Percentiles rank a stretch among this genome's conserved stretches.
phyloP scores from a whole-genome alignment of 2,329 filamentous ascomycete genomes.

The Fusarium marasasianum region DNA sequence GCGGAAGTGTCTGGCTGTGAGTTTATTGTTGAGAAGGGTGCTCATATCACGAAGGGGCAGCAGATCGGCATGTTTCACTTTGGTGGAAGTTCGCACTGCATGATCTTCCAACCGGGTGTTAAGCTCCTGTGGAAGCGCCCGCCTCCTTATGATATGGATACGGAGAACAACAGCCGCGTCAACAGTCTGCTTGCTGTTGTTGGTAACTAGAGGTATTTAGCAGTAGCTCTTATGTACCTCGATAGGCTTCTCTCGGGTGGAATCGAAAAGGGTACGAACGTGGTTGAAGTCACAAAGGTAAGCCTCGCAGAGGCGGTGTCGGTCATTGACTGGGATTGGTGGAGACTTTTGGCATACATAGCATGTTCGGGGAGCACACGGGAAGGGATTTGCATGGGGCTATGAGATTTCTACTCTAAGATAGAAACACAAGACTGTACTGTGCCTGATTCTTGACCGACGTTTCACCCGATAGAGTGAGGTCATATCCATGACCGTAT shows the following conservation, averaged over 20 bases:
- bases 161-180: background rate
- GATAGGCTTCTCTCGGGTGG: no score
- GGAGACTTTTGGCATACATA: background rate
- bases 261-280: rapidly evolving
- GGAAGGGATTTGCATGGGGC: rapidly evolving
- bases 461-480: rapidly evolving
- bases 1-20: background rate
- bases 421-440: background rate
- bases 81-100: background rate
- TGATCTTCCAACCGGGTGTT: background rate
- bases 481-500: rapidly evolving
- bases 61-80: constrained; percentile 20
- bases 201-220: rapidly evolving
- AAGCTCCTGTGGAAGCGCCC: background rate
- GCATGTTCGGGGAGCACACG: rapidly evolving
- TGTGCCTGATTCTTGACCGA: background rate
- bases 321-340: rapidly evolving
- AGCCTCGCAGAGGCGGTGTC: rapidly evolving
- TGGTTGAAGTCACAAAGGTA: rapidly evolving
- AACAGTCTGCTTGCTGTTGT: background rate
- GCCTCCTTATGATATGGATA: background rate
- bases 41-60: background rate
- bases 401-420: background rate
- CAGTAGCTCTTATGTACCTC: rapidly evolving
- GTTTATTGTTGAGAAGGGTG: background rate